Evolutionary conservation across 805 yeast species (phyloP), one percentile per base, ranked within the genome.

Genomic region (Tetrapisispora pingtungensis): DNA sequence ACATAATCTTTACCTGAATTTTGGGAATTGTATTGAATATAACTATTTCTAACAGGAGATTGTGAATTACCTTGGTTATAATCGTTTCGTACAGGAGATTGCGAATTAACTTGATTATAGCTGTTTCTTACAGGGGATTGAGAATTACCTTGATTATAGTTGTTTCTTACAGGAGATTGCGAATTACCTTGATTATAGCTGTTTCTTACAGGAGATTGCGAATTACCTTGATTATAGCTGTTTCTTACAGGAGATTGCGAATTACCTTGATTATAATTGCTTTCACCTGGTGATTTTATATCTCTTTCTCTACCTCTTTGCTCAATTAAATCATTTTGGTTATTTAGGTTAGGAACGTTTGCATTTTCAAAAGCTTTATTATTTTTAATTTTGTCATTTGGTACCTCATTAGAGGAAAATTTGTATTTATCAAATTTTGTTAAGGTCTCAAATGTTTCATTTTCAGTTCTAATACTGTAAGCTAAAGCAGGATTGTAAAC

Each of bases 341-440:
- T 33, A 17, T 33, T 13, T 17, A 8, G 17, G 18, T 33, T 17
- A 33, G 35, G 35, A 33, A 33, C 8, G 7, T 17, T 13, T 17
- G 6, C 8, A 33, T n/a, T 33, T n/a, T 7, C 22, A 8, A 33
- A 17, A 18, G 10, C 14, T 17, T 33, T 33, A 18, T 33, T 18
- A 7, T 33, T 15, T 15, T 10, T 22, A 22, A n/a, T n/a, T n/a
- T 22, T 22, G n/a, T 26, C 18, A 7, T 32, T n/a, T 8, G 24
- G 31, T 6, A n/a, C 12, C 7, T 7, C 26, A 15, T 14, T n/a
- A n/a, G 24, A 50, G 3, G 62, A 50, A 5, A 60, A 61, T 31
- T 57, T 53, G 50, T 62, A 56, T 45, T 54, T 46, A 46, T 61
- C 58, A 34, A 57, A 58, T 45, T 55, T 59, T 2, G 62, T 57